phyloP scores from a whole-genome alignment of 2,329 filamentous ascomycete genomes.

The Bipolaris gigantea region DNA sequence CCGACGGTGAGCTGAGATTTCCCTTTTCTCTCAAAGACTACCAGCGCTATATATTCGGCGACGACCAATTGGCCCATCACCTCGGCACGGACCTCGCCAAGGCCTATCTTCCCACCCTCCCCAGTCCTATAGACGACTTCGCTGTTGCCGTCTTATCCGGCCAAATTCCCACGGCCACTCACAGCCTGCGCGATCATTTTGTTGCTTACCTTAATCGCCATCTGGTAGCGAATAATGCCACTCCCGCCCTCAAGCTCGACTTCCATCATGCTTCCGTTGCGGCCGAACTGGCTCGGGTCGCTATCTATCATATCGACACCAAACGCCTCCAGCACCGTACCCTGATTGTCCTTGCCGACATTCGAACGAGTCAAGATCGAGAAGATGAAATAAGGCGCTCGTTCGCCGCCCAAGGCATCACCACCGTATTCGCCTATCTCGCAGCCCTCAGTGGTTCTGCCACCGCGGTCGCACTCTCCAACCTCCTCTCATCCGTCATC shows the following conservation, averaged over 20 bases:
- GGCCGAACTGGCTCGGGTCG: slow-evolving; percentile 7
- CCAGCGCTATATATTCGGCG: slow-evolving; percentile 31
- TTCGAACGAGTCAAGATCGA: slow-evolving; percentile 19
- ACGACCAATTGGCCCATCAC: slow-evolving; percentile 28
- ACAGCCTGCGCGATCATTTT: slow-evolving; percentile 27
- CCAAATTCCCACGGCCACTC: slow-evolving; percentile 25
- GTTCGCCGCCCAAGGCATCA: slow-evolving; percentile 11
- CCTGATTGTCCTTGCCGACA: slow-evolving; percentile 22
- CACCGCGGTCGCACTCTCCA: slow-evolving; percentile 10
- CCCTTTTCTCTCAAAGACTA: slow-evolving; percentile 28
- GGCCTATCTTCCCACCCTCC: slow-evolving; percentile 25
- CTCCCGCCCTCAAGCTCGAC: slow-evolving; percentile 26
- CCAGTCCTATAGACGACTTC: slow-evolving; percentile 17
- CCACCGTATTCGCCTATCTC: slow-evolving; percentile 23
- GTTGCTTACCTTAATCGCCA: slow-evolving; percentile 29
- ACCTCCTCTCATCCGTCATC: slow-evolving; percentile 20
- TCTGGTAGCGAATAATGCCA: slow-evolving; percentile 18
- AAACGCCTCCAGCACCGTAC: slow-evolving; percentile 14
- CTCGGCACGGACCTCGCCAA: slow-evolving; percentile 33
- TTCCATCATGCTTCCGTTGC: slow-evolving; percentile 8
- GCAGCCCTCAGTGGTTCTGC: slow-evolving; percentile 12
- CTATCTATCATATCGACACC: slow-evolving; percentile 21
- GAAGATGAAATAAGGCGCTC: slow-evolving; percentile 19
- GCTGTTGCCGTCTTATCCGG: slow-evolving; percentile 31
- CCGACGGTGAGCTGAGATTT: slow-evolving; percentile 16